These are phyloP conservation scores for Aspergillus ochraceus DNA, from an alignment of 2,329 filamentous ascomycete species.

Conservation along the genomic window DNA sequence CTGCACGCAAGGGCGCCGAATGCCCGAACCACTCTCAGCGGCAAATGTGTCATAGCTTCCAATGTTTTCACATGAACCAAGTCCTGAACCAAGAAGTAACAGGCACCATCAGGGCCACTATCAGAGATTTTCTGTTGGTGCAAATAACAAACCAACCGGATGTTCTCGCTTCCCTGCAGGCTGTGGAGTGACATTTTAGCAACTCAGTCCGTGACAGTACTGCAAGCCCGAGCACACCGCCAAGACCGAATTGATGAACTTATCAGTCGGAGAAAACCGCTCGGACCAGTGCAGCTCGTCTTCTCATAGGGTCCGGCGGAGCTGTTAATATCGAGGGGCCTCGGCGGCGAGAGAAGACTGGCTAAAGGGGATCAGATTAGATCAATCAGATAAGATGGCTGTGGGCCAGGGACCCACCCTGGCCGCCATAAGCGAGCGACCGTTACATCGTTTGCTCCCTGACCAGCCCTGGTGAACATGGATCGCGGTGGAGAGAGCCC, in stretches of 20 bases:
- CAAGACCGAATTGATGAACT: conserved; percentile 3
- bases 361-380: conserved; percentile 8
- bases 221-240: neutral
- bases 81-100: neutral
- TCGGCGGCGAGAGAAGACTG: neutral
- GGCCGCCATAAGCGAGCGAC: neutral
- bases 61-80: neutral
- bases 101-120: neutral
- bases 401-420: neutral
- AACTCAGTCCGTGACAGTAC: neutral
- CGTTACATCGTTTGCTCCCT: conserved; percentile 1
- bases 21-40: neutral
- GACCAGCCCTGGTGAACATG: neutral
- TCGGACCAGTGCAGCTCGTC: neutral
- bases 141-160: neutral
- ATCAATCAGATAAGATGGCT: conserved; percentile 9
- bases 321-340: neutral
- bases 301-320: neutral
- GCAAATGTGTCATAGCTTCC: neutral
- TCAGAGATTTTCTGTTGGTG: neutral
- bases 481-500: neutral
- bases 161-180: neutral
- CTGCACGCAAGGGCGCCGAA: neutral
- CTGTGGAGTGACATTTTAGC: conserved; percentile 1
- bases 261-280: neutral